phyloP scores from a whole-genome alignment of 1,139 yeast genomes.

The Nakaseomyces delphensis region DNA sequence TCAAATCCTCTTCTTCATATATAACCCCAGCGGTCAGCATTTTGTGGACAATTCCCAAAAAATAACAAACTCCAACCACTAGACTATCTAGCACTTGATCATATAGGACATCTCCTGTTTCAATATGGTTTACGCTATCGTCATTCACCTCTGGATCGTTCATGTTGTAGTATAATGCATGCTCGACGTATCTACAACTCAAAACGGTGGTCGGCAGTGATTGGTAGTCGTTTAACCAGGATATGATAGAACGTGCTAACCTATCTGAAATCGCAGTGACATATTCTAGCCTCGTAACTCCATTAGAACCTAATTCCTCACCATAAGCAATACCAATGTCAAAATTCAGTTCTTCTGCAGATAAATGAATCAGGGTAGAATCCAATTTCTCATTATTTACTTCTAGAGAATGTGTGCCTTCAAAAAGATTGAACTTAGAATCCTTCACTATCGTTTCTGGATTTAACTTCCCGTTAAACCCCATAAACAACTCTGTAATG shows the following conservation, averaged over 20 bases:
- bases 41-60: slow-evolving; percentile 41
- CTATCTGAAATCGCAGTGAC: slow-evolving; percentile 43
- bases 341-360: slow-evolving; percentile 34
- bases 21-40: slow-evolving; percentile 50
- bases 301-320: slow-evolving; percentile 6
- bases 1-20: slow-evolving; percentile 69
- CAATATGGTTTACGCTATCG: slow-evolving; percentile 15
- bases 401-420: slow-evolving; percentile 71
- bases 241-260: slow-evolving; percentile 39
- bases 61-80: slow-evolving; percentile 43
- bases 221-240: slow-evolving; percentile 54
- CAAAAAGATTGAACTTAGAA: slow-evolving; percentile 49
- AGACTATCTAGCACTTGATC: slow-evolving; percentile 43
- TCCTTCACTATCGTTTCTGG: slow-evolving; percentile 43
- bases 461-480: slow-evolving; percentile 31
- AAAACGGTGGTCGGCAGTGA: slow-evolving; percentile 55
- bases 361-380: slow-evolving; percentile 45
- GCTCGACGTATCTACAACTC: slow-evolving; percentile 57
- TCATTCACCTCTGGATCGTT: slow-evolving; percentile 32
- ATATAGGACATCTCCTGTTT: slow-evolving; percentile 31
- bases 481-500: slow-evolving; percentile 37
- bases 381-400: slow-evolving; percentile 54
- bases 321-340: slow-evolving; percentile 22
- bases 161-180: slow-evolving; percentile 31
- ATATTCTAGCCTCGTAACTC: slow-evolving; percentile 29